Evolutionary conservation across 2,329 filamentous ascomycete genomes (phyloP).

Genomic region (Colletotrichum lindemuthianum): DNA sequence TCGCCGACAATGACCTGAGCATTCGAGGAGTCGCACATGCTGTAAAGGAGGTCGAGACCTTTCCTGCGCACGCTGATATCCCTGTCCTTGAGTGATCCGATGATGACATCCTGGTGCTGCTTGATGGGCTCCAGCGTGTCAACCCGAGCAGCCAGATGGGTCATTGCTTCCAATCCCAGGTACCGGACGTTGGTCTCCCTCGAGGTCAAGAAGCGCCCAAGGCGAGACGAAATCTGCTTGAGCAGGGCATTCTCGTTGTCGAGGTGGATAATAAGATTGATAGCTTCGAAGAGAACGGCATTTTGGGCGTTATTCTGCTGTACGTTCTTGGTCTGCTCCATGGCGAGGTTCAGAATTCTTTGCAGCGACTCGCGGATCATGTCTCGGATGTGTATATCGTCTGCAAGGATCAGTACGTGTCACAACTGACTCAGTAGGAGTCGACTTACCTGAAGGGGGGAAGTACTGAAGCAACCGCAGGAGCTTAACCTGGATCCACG

Average conservation of each 20-base stretch:
- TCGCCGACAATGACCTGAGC: slow-evolving; percentile 93
- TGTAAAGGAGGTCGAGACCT: slow-evolving; percentile 95
- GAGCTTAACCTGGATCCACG: slow-evolving; percentile 97
- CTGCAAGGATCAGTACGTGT: slow-evolving; percentile 53
- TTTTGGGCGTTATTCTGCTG: slow-evolving; percentile 99
- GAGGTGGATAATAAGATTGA: slow-evolving; percentile 97
- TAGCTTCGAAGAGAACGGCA: slow-evolving; percentile 96
- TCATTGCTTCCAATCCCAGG: slow-evolving; percentile 96
- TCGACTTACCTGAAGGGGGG: slow-evolving; percentile 78
- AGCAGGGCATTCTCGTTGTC: slow-evolving; percentile 95
- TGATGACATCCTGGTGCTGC: slow-evolving; percentile 95
- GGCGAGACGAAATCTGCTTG: slow-evolving; percentile 90
- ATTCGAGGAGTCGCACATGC: slow-evolving; percentile 98
- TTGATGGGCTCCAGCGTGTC: slow-evolving; percentile 98
- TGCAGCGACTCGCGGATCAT: slow-evolving; percentile 93
- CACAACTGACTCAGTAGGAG: slow-evolving; percentile 3
- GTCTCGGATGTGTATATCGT: slow-evolving; percentile 90
- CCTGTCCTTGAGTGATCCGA: slow-evolving; percentile 91
- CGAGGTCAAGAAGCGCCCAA: slow-evolving; percentile 96
- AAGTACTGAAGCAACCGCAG: slow-evolving; percentile 94
- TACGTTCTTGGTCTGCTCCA: slow-evolving; percentile 97
- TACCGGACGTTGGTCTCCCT: slow-evolving; percentile 98
- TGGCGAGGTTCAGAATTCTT: slow-evolving; percentile 88
- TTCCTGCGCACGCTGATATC: slow-evolving; percentile 98
- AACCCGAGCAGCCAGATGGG: slow-evolving; percentile 90